Evolutionary conservation across 352 stramenopile genomes (phyloP).

Genomic region (Phytopythium boreale): DNA sequence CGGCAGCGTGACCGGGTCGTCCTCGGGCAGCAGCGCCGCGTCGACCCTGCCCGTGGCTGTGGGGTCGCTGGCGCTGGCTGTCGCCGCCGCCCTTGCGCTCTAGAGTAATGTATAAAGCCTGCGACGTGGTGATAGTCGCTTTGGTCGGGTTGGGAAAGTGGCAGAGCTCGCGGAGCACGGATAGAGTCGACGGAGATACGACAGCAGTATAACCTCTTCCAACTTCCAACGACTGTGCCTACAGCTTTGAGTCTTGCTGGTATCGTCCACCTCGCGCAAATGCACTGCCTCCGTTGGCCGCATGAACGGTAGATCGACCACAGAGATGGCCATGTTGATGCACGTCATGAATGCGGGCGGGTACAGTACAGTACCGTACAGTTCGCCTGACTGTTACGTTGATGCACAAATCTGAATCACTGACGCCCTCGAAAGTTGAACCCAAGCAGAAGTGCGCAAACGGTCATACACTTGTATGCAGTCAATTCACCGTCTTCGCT

Average conservation of each 20-base stretch:
- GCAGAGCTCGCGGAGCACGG: not conserved
- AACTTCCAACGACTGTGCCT: not conserved
- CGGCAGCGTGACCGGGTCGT: conserved; percentile 14
- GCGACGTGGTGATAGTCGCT: not conserved
- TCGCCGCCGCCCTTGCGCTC: conserved; percentile 5
- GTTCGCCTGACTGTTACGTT: no score
- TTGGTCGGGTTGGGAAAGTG: not conserved
- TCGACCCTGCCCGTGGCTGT: not conserved
- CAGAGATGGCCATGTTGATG: no score
- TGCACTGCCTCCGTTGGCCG: not conserved
- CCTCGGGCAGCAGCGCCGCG: conserved; percentile 11
- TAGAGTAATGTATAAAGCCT: conserved; percentile 6
- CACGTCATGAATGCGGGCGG: no score
- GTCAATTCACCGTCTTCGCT: no score
- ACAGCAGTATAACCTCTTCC: not conserved
- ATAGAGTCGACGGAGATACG: not conserved
- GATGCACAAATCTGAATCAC: no score
- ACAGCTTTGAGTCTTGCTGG: no score
- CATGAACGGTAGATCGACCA: no score
- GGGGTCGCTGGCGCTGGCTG: conserved; percentile 1
- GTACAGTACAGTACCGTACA: no score
- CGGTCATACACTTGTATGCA: no score
- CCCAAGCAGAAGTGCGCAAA: no score
- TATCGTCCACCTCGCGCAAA: not conserved
- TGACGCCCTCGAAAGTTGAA: no score